phyloP scores from a whole-genome alignment of 148 eudicot species.

The Cornus suecica region DNA sequence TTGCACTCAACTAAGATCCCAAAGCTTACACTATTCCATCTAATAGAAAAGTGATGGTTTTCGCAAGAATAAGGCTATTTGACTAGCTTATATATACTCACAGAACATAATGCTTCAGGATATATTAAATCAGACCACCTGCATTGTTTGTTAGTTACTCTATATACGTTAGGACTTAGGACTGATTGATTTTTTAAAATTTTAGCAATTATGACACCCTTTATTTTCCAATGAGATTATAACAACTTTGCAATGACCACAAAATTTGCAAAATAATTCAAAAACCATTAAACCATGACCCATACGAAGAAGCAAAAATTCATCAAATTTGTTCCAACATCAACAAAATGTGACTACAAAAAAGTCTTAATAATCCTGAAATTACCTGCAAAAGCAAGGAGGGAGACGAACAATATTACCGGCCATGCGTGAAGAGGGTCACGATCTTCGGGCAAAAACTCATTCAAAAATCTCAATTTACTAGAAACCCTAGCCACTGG shows the following conservation, averaged over 20 bases:
- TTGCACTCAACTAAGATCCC: not conserved
- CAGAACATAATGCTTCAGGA: not conserved
- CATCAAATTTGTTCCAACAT: constrained; percentile 3
- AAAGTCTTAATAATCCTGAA: not conserved
- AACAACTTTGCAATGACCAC: not conserved
- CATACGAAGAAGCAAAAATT: not conserved
- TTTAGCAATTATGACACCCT: not conserved
- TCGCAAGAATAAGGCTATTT: too few species aligned
- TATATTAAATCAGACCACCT: not conserved
- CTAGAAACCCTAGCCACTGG: constrained; percentile 39
- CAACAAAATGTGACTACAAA: not conserved
- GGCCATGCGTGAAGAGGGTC: constrained; percentile 83
- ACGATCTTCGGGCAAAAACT: constrained; percentile 94
- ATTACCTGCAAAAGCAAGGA: constrained; percentile 73
- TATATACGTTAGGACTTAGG: not conserved
- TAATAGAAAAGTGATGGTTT: too few species aligned
- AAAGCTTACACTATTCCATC: too few species aligned
- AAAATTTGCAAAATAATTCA: constrained; percentile 4
- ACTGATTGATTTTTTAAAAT: not conserved
- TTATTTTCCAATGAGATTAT: not conserved
- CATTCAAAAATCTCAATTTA: constrained; percentile 68
- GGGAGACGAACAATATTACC: constrained; percentile 58
- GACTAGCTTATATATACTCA: too few species aligned
- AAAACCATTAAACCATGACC: not conserved
- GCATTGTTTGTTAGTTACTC: not conserved